Evolutionary conservation across 2,329 filamentous ascomycete genomes (phyloP).

Genomic region (Fusarium irregulare): DNA sequence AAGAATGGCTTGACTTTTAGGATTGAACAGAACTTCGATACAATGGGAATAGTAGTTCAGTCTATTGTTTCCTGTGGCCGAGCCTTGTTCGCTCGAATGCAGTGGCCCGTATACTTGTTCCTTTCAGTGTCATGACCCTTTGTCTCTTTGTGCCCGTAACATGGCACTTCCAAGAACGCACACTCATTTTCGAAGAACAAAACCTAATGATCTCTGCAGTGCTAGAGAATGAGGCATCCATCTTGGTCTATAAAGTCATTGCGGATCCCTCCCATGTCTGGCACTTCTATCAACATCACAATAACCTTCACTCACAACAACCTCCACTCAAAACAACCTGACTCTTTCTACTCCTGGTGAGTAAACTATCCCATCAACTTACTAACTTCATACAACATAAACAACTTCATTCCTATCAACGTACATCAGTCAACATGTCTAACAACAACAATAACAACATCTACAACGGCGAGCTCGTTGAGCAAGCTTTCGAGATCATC

Average conservation of each 20-base stretch:
- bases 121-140: not conserved
- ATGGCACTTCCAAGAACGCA: not conserved
- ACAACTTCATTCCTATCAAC: too few species aligned
- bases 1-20: not conserved
- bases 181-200: not conserved
- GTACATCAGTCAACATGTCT: not conserved
- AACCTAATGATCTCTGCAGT: not conserved
- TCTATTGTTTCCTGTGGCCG: not conserved
- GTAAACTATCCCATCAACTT: not conserved
- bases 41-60: not conserved
- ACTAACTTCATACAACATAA: not conserved
- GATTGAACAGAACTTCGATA: too few species aligned
- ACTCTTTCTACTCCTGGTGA: not conserved
- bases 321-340: not conserved
- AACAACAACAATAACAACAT: not conserved
- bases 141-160: not conserved
- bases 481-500: not conserved
- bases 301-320: not conserved
- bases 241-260: not conserved
- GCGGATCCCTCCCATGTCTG: not conserved
- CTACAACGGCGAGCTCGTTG: not conserved
- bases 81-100: not conserved
- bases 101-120: too few species aligned
- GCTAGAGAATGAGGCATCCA: too few species aligned
- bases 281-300: not conserved